These are phyloP conservation scores for Plantago ovata DNA, from an alignment of 257 asterid genomes.

Conservation along the genomic window DNA sequence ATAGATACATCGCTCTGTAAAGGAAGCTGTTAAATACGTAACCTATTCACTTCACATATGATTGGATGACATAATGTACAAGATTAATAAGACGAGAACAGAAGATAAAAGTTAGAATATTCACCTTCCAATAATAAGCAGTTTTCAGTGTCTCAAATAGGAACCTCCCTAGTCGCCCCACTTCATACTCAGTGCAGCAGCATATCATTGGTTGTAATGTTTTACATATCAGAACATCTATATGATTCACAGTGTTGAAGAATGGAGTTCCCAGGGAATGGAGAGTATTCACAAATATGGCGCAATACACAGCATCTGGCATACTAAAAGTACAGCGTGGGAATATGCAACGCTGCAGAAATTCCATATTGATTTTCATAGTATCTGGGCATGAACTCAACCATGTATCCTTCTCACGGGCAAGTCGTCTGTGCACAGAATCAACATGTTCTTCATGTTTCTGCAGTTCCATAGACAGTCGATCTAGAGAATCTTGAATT, in stretches of 20 bases:
- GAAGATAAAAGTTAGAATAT: not conserved
- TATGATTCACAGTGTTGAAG: constrained; percentile 97
- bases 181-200: constrained; percentile 99
- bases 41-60: not conserved
- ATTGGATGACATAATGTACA: constrained; percentile 9
- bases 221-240: constrained; percentile 95
- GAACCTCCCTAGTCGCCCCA: constrained; percentile 92
- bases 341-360: constrained; percentile 96
- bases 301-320: constrained; percentile 99
- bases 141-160: constrained; percentile 87
- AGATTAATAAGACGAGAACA: constrained; percentile 1
- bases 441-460: constrained; percentile 96
- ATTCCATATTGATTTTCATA: constrained; percentile 95
- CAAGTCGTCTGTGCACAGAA: constrained; percentile 83
- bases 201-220: constrained; percentile 99
- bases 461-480: constrained; percentile 71
- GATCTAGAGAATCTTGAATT: constrained; percentile 97
- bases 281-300: constrained; percentile 89
- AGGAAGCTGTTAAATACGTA: constrained; percentile 8
- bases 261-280: constrained; percentile 98
- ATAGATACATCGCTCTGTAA: constrained; percentile 82
- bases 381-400: constrained; percentile 98
- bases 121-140: constrained; percentile 97
- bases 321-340: constrained; percentile 98
- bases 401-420: constrained; percentile 96